Conservation (phyloP, 148 eudicot species). For the Camellia japonica region DNA sequence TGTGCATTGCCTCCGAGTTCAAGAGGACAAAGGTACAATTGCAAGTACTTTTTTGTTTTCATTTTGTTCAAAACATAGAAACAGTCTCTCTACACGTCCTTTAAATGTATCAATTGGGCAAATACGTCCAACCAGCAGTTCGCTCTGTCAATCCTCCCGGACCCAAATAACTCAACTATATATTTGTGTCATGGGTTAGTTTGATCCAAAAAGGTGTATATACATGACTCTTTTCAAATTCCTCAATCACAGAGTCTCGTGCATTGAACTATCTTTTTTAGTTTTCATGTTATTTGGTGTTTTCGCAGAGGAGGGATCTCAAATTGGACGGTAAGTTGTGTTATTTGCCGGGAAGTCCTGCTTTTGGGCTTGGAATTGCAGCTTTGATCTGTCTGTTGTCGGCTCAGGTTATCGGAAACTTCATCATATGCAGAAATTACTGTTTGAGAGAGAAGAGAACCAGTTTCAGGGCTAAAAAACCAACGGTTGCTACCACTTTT, state of each 20-base stretch:
- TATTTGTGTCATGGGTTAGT: no score
- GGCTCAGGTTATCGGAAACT: constrained; percentile 55
- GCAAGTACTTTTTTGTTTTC: background rate
- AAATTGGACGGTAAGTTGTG: constrained; percentile 65
- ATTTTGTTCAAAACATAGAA: no score
- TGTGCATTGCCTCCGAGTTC: constrained; percentile 66
- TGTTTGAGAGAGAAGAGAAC: constrained; percentile 17
- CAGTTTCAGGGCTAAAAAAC: constrained; percentile 16
- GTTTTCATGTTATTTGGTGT: background rate
- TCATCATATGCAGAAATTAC: constrained; percentile 28
- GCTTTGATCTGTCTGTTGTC: constrained; percentile 42
- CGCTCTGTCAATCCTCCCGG: no score
- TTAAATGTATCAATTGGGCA: no score
- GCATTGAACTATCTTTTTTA: no score
- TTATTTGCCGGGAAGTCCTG: constrained; percentile 47
- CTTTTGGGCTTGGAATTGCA: constrained; percentile 54
- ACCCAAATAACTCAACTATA: no score
- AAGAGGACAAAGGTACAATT: constrained; percentile 60
- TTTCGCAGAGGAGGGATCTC: constrained; percentile 47
- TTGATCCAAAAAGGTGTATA: no score
- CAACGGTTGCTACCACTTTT: constrained; percentile 22
- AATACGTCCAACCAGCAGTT: no score
- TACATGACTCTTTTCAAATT: no score
- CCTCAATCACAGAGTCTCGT: no score
- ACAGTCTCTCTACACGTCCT: no score